Percentiles rank a stretch among this genome's conserved stretches.
These are phyloP conservation scores for Psidium guajava DNA, from an alignment of 345 rosid species.

Conservation along the genomic window DNA sequence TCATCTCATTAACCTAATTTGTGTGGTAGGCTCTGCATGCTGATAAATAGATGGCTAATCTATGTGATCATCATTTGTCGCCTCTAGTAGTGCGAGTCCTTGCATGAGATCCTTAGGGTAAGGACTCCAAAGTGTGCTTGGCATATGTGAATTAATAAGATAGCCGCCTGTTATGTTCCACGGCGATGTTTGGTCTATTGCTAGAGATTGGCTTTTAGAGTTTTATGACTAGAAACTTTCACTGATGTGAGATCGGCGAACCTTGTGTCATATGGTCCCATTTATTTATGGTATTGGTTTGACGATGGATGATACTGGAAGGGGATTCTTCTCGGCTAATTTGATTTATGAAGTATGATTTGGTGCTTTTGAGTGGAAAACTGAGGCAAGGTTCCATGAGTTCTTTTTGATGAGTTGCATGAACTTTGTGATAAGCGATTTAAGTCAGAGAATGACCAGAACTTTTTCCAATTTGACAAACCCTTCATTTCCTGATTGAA, in stretches of 20 bases:
- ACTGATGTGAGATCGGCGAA: not conserved
- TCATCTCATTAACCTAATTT: not conserved
- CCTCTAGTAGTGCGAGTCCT: not conserved
- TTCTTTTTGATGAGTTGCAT: not conserved
- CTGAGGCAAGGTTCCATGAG: not conserved
- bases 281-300: not conserved
- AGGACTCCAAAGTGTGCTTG: not conserved
- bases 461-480: not conserved
- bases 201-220: not conserved
- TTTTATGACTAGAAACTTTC: not conserved
- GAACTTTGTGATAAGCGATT: not conserved
- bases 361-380: not conserved
- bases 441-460: not conserved
- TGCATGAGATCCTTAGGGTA: not conserved
- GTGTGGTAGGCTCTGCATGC: not conserved
- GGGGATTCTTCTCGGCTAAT: not conserved
- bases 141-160: not conserved
- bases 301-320: not conserved
- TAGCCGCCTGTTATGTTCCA: not conserved
- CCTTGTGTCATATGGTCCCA: not conserved
- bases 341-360: not conserved
- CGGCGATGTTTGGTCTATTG: not conserved
- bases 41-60: not conserved
- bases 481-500: not conserved
- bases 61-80: not conserved